These are phyloP conservation scores for Neospora caninum DNA, from an alignment of 169 alveolate species.

Conservation along the genomic window DNA sequence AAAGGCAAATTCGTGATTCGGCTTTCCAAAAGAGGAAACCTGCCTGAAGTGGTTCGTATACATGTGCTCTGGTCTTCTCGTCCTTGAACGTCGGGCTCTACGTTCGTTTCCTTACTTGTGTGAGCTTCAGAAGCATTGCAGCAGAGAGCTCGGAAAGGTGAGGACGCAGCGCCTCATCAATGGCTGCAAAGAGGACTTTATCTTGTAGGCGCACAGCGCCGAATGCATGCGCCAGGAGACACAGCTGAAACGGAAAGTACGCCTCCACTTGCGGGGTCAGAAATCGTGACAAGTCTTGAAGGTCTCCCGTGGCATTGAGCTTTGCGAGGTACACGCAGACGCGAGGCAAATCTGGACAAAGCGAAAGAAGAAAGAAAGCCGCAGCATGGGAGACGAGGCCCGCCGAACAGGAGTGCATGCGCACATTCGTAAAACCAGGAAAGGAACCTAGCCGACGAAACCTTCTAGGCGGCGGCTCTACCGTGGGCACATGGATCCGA, in stretches of 20 bases:
- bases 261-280: constrained; percentile 69
- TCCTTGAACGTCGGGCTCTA: too few species aligned
- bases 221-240: constrained; percentile 73
- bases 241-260: constrained; percentile 80
- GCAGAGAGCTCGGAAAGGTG: constrained; percentile 41
- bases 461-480: too few species aligned
- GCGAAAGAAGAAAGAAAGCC: neutral
- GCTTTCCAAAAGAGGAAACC: too few species aligned
- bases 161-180: constrained; percentile 35
- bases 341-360: constrained; percentile 76
- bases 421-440: neutral
- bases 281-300: constrained; percentile 75
- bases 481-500: too few species aligned
- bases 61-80: too few species aligned
- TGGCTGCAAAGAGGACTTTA: constrained; percentile 74
- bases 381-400: constrained; percentile 18
- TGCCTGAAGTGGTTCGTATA: too few species aligned
- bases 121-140: constrained; percentile 39
- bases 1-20: too few species aligned
- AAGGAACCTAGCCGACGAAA: too few species aligned
- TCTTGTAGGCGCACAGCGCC: constrained; percentile 78
- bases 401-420: neutral
- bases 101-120: neutral
- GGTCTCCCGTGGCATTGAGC: constrained; percentile 78
- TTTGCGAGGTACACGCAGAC: constrained; percentile 78